These are phyloP conservation scores for Medicago arabica DNA, from an alignment of 306 rosid genomes.

Conservation along the genomic window DNA sequence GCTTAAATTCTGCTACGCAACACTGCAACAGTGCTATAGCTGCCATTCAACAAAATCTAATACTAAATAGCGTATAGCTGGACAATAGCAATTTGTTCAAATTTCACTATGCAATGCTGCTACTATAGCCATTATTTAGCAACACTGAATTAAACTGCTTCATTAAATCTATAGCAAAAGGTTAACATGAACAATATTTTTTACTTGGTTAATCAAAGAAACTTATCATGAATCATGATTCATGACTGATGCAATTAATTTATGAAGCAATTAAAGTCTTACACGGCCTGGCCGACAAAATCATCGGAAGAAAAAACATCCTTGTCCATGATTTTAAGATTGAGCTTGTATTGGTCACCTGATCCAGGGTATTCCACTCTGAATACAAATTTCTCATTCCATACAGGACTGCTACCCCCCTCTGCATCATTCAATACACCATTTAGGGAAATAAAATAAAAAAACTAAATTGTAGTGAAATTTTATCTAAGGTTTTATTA, in stretches of 20 bases:
- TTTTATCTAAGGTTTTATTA: background rate
- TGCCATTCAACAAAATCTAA: background rate
- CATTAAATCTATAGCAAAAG: no score
- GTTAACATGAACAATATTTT: no score
- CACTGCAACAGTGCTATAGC: background rate
- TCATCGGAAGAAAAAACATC: conserved; percentile 84
- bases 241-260: background rate
- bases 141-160: background rate
- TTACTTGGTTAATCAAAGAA: background rate
- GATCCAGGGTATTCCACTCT: conserved; percentile 82
- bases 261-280: conserved; percentile 40
- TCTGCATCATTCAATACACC: conserved; percentile 53
- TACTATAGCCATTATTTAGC: background rate
- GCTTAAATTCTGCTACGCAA: background rate
- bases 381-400: conserved; percentile 84
- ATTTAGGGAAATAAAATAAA: background rate
- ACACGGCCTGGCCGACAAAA: conserved; percentile 73
- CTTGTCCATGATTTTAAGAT: conserved; percentile 74
- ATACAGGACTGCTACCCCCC: conserved; percentile 64
- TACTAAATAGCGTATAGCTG: no score
- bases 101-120: background rate
- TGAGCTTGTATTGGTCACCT: conserved; percentile 68
- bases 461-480: background rate
- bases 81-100: background rate
- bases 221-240: background rate